Percentiles rank a stretch among this genome's conserved stretches.
Conservation (phyloP, 2,329 filamentous ascomycete species). For the Fusarium udum region DNA sequence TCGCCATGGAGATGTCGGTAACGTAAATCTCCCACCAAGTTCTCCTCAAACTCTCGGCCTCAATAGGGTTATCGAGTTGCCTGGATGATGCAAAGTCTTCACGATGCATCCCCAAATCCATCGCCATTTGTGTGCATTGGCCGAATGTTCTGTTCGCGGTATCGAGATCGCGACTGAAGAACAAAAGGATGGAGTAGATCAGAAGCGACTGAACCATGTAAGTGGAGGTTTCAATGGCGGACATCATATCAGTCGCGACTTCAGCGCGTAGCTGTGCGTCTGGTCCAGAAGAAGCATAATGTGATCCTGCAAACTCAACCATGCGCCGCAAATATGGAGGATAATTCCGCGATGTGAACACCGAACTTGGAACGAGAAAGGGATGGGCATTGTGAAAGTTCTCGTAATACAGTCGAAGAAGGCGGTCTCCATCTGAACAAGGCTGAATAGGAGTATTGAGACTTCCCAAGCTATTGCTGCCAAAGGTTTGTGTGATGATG, state of each 20-base stretch:
- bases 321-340: constrained; percentile 22
- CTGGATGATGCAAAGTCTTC: constrained; percentile 19
- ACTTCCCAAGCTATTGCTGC: background rate
- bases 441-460: background rate
- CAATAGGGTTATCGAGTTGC: constrained; percentile 19
- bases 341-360: constrained; percentile 23
- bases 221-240: background rate
- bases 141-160: constrained; percentile 9
- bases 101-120: constrained; percentile 34
- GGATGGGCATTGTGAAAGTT: constrained; percentile 38
- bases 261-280: constrained; percentile 9
- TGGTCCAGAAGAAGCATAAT: constrained; percentile 20
- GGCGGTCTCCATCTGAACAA: constrained; percentile 26
- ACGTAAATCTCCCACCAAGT: constrained; percentile 42
- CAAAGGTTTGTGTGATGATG: background rate
- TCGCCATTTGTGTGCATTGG: constrained; percentile 19
- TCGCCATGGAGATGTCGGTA: constrained; percentile 33
- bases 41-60: constrained; percentile 35
- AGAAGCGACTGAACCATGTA: constrained; percentile 28
- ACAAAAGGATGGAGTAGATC: constrained; percentile 14
- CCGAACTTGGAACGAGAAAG: constrained; percentile 24
- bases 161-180: constrained; percentile 16
- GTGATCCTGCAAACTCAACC: constrained; percentile 35
- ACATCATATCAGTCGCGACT: constrained; percentile 17
- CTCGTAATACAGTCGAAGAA: constrained; percentile 33